These are phyloP conservation scores for Mucor plumbeus DNA, from an alignment of 371 early-diverging fungal genomes.

Conservation along the genomic window DNA sequence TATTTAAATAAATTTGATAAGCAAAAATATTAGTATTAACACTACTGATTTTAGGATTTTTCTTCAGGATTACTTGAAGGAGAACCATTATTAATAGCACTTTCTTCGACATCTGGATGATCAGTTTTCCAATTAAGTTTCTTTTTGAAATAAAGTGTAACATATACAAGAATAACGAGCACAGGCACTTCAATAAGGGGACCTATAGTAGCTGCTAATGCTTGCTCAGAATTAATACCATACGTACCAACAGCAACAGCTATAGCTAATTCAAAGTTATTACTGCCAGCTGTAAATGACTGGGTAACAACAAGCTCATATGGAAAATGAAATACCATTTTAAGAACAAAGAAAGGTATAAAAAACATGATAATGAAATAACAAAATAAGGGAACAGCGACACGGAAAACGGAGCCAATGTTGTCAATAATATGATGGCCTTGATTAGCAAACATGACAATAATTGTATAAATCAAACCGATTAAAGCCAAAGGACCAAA, in stretches of 20 bases:
- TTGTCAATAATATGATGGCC: constrained; percentile 68
- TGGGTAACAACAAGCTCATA: constrained; percentile 64
- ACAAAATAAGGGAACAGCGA: constrained; percentile 69
- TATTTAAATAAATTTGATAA: too few relatives aligned
- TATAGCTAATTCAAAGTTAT: constrained; percentile 83
- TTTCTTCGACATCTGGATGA: background rate
- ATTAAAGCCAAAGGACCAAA: constrained; percentile 63
- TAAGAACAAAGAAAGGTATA: constrained; percentile 48
- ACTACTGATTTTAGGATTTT: too few relatives aligned
- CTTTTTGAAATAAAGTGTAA: constrained; percentile 33
- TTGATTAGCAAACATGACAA: constrained; percentile 80
- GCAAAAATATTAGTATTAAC: too few relatives aligned
- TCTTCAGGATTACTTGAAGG: too few relatives aligned
- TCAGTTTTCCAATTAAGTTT: constrained; percentile 14
- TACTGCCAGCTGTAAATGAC: constrained; percentile 74
- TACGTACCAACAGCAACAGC: constrained; percentile 75
- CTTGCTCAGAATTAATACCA: constrained; percentile 70
- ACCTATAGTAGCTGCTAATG: constrained; percentile 75
- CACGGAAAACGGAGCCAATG: constrained; percentile 70
- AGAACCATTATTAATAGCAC: too few relatives aligned
- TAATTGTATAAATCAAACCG: constrained; percentile 71
- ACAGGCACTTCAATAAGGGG: constrained; percentile 81
- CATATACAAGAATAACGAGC: constrained; percentile 34
- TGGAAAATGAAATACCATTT: constrained; percentile 33
- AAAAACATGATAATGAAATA: constrained; percentile 70